Evolutionary conservation across 2,329 filamentous ascomycete species (phyloP), one percentile per base, ranked within the genome.

Genomic region (Ophiocordyceps camponoti-leonardi): DNA sequence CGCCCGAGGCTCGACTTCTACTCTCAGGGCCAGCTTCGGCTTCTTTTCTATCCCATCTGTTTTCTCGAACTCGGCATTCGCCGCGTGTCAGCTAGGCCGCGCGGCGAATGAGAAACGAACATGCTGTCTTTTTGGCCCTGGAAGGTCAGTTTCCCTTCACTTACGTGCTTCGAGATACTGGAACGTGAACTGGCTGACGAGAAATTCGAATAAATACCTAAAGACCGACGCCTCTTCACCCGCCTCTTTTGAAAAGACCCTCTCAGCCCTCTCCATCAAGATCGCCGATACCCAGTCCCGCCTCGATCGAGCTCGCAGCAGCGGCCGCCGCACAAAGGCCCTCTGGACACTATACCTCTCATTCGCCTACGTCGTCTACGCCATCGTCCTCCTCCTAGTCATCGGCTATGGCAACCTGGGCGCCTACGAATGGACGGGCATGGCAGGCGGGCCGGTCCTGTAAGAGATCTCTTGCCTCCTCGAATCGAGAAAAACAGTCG

Each of bases 301-400:
- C 44, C 80, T 95, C 52, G 87, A 94, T 56, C 70, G 69, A 40
- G 72, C 83, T 37, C 79, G 86, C 42, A 73, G 81, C 53, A 76
- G 75, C 49, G 79, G 84, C 44, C 79, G 90, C 47, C 82, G 88
- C 48, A 75, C 82, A 55, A 90, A 83, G 53, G 85, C 86, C 35
- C 75, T 96, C 46, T 87, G 81, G 77, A 94, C 87, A 0, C 75
- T 98, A 14, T 98, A 96, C 61, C 79, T 88, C 3, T 79, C 79
- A 46, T 90, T 98, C 55, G 85, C 82, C 44, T 98, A 96, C 62
- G 79, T 95, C 4, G 76, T 96, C 42, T 88, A 86, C 55, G 74
- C 79, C 11, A 79, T 94, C 26, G 81, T 96, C 45, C 71, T 93
- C 41, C 72, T 82, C 4, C 72, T 98, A 7, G 86, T 95, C 8